Conservation (phyloP, 1,284 basidiomycete species). For the Malassezia slooffiae region DNA sequence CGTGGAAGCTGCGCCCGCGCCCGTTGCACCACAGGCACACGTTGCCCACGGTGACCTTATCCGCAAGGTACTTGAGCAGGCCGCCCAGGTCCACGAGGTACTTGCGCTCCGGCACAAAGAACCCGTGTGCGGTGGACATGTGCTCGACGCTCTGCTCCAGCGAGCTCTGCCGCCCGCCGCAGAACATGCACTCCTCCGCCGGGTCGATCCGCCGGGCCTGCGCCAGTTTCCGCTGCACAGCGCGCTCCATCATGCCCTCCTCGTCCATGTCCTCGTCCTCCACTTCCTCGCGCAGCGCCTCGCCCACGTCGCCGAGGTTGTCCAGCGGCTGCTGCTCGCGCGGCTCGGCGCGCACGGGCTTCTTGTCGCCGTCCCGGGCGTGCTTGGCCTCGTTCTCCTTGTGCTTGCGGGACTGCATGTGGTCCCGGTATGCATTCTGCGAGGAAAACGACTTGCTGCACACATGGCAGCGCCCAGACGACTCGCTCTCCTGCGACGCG, state of each 20-base stretch:
- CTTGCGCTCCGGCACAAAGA: constrained; percentile 90
- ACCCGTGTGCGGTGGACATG: constrained; percentile 79
- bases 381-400: constrained; percentile 62
- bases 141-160: constrained; percentile 66
- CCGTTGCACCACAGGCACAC: constrained; percentile 72
- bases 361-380: neutral
- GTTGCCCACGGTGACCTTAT: constrained; percentile 86
- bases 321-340: constrained; percentile 5
- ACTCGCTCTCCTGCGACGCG: neutral
- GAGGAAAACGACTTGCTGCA: constrained; percentile 76
- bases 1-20: constrained; percentile 32
- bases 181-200: constrained; percentile 59
- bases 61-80: constrained; percentile 73
- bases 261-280: constrained; percentile 35
- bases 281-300: constrained; percentile 18
- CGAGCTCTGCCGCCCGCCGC: constrained; percentile 51
- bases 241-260: constrained; percentile 34
- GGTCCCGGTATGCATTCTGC: constrained; percentile 76
- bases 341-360: constrained; percentile 1
- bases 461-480: constrained; percentile 2
- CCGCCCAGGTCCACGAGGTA: constrained; percentile 75
- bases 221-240: constrained; percentile 35
- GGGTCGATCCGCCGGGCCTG: constrained; percentile 36
- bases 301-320: constrained; percentile 13
- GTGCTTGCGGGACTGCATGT: constrained; percentile 81